These are phyloP conservation scores for Cladosporium sphaerospermum DNA, from an alignment of 2,329 filamentous ascomycete species.

Conservation along the genomic window DNA sequence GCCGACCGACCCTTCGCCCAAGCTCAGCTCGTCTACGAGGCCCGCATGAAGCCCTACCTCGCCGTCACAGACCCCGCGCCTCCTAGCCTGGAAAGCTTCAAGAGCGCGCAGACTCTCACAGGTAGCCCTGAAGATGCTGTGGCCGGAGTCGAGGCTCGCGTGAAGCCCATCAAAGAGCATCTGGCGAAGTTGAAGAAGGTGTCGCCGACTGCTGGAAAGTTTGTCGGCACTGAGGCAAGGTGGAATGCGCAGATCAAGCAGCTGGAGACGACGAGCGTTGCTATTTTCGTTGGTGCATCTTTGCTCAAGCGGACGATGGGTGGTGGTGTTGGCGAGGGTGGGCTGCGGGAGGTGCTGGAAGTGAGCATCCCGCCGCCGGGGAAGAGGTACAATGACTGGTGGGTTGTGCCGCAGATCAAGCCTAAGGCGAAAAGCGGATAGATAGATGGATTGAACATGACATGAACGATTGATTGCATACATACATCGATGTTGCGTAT, in stretches of 20 bases:
- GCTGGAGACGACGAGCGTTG: slow-evolving; percentile 27
- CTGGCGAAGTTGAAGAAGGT: slow-evolving; percentile 34
- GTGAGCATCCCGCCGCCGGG: slow-evolving; percentile 33
- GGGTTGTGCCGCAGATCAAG: slow-evolving; percentile 40
- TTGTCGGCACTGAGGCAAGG: slow-evolving; percentile 31
- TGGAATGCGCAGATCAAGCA: slow-evolving; percentile 33
- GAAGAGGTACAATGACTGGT: slow-evolving; percentile 40
- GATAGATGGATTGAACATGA: background rate
- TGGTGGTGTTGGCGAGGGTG: slow-evolving; percentile 5
- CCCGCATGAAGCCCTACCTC: slow-evolving; percentile 81
- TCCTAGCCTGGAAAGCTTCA: slow-evolving; percentile 59
- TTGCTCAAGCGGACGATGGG: slow-evolving; percentile 20
- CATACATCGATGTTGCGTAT: too few relatives aligned
- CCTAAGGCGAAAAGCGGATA: slow-evolving; percentile 4
- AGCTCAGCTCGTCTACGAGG: slow-evolving; percentile 65
- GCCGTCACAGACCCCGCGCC: slow-evolving; percentile 61
- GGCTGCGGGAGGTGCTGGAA: slow-evolving; percentile 20
- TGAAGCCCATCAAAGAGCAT: slow-evolving; percentile 31
- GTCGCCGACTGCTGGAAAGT: slow-evolving; percentile 28
- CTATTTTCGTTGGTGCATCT: slow-evolving; percentile 23
- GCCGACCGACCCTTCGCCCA: slow-evolving; percentile 59
- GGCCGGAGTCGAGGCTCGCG: slow-evolving; percentile 15
- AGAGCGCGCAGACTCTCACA: slow-evolving; percentile 19
- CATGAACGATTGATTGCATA: too few relatives aligned
- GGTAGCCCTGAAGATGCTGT: background rate